Base-by-base conservation (phyloP, 257 asterid species). In the Solanum habrochaites region DNA sequence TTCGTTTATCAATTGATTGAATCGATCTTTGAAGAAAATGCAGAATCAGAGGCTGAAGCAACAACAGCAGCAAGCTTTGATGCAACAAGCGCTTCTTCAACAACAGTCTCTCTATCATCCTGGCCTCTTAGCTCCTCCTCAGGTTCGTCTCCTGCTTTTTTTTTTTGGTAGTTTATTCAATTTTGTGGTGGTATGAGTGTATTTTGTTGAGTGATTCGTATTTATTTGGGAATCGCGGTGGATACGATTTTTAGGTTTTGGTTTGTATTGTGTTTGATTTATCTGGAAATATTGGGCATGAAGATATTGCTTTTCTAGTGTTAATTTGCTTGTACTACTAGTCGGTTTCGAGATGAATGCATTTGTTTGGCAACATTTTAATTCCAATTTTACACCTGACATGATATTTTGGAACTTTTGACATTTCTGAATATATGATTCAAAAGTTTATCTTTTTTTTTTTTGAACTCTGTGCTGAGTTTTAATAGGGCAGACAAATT, bases 21-120 rank as follows among this genome's bases (percentile, higher is more conserved):
- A 73, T 42, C 86, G 88, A 82, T 90, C 91, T 83, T 82, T 49
- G n/a, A 21, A 23, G 82, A 90, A 89, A 91, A 96, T 96, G 99
- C 97, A 93, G 94, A 92, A 96, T 85, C 97, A 93, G 90, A 92
- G 98, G 90, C 81, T 96, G 88, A 94, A 95, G 92, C 98, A 92
- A 85, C 98, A 96, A 83, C 98, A 95, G 6, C 99, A 95, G 8
- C 97, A 93, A 88, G 98, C 98, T 83, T 86, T 96, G 95, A 95
- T 96, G 97, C 99, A 95, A 89, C 99, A 96, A 89, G 99, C 98
- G 85, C 94, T 96, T 87, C 94, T 96, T 67, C 98, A 95, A 75
- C 99, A 96, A 75, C 99, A 93, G 91, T 90, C 98, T 69, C 96
- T 96, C 35, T 95, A 96, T 80, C 99, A 95, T 81, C 98, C 98